A percentile compares a stretch with the other conserved stretches of the same genome.
phyloP scores from a whole-genome alignment of 495 filamentous ascomycete species.

The Neurospora sp. region DNA sequence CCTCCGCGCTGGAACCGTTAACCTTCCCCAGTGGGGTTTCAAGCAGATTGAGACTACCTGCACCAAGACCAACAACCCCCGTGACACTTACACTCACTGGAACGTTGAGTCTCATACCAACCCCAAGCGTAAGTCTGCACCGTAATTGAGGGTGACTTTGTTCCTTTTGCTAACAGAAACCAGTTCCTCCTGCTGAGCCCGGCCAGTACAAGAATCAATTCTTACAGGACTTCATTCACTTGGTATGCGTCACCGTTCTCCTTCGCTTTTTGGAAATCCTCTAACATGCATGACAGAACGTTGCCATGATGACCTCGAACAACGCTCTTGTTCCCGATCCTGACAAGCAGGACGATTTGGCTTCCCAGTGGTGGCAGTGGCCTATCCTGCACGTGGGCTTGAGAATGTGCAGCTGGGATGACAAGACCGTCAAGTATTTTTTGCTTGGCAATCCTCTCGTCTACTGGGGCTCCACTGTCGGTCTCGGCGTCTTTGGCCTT shows the following conservation, averaged over 20 bases:
- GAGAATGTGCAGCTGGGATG: conserved; percentile 98
- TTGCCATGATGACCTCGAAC: conserved; percentile 99
- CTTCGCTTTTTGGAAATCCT: neutral
- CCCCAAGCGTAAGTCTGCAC: conserved; percentile 66
- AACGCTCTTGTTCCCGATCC: conserved; percentile 96
- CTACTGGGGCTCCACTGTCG: conserved; percentile 86
- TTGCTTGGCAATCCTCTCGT: conserved; percentile 92
- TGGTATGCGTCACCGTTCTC: conserved; percentile 26
- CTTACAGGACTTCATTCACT: conserved; percentile 88
- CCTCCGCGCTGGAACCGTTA: conserved; percentile 88
- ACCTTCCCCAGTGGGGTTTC: conserved; percentile 98
- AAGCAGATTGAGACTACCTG: conserved; percentile 99
- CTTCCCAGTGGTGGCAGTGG: conserved; percentile 98
- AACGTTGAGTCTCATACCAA: conserved; percentile 95
- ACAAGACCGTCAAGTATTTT: conserved; percentile 93
- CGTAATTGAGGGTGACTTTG: neutral
- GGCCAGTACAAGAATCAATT: conserved; percentile 95
- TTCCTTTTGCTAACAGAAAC: conserved; percentile 12
- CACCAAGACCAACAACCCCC: conserved; percentile 83
- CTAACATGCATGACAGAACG: conserved; percentile 44
- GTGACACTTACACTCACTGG: conserved; percentile 95
- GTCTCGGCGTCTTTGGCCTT: conserved; percentile 59
- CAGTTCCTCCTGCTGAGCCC: conserved; percentile 84
- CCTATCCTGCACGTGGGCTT: conserved; percentile 89
- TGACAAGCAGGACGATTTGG: conserved; percentile 97